Evolutionary conservation across 768 basidiomycete genomes (phyloP).

Genomic region (Amanita fuliginea): DNA sequence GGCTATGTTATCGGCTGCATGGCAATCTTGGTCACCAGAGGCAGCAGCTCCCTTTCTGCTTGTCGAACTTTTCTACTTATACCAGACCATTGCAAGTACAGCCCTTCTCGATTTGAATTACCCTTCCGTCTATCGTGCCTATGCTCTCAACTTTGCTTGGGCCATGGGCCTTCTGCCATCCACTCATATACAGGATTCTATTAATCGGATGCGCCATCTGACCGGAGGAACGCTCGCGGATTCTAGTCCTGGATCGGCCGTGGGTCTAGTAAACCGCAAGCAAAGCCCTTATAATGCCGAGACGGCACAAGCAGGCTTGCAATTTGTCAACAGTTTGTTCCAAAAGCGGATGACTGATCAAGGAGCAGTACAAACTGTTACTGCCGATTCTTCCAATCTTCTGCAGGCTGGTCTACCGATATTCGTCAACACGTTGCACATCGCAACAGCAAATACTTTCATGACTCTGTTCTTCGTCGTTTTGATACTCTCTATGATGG

Average conservation of each 20-base stretch:
- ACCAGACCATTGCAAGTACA: conserved; percentile 75
- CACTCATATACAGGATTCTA: conserved; percentile 61
- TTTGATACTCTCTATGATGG: conserved; percentile 58
- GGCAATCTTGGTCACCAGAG: conserved; percentile 44
- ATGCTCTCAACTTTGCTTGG: conserved; percentile 84
- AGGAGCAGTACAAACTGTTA: conserved; percentile 54
- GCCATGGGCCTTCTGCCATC: conserved; percentile 62
- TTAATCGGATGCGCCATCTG: conserved; percentile 69
- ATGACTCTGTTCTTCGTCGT: conserved; percentile 76
- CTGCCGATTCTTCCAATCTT: conserved; percentile 48
- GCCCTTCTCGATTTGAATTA: conserved; percentile 81
- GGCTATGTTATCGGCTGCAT: conserved; percentile 51
- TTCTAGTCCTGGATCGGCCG: conserved; percentile 45
- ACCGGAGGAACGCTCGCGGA: conserved; percentile 73
- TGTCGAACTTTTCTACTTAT: conserved; percentile 72
- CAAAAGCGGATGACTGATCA: conserved; percentile 9
- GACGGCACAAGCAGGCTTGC: background rate
- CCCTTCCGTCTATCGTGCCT: conserved; percentile 72
- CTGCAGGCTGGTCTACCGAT: conserved; percentile 77
- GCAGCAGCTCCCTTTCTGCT: conserved; percentile 64
- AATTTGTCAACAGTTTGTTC: background rate
- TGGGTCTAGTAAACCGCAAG: conserved; percentile 71
- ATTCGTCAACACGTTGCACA: conserved; percentile 65
- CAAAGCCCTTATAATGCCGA: conserved; percentile 65
- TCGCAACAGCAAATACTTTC: conserved; percentile 82